Conservation (phyloP, 352 stramenopile genomes). For the Aphanomyces cochlioides region DNA sequence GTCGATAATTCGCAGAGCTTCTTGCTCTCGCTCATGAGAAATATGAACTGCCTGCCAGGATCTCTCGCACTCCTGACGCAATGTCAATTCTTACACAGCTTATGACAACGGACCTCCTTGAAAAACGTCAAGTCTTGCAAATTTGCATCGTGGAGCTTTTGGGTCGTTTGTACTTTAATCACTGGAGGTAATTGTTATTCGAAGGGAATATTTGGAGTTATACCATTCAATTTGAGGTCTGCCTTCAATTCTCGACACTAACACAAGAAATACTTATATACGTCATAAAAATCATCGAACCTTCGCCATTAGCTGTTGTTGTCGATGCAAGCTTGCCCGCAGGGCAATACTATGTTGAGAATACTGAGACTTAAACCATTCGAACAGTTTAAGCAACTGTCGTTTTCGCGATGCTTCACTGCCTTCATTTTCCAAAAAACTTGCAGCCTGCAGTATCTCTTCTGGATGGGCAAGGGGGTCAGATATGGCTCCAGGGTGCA, state of each 20-base stretch:
- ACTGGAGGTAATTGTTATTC: neutral
- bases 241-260: constrained; percentile 22
- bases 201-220: neutral
- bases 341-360: neutral
- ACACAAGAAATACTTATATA: neutral
- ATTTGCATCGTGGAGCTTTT: constrained; percentile 1
- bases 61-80: constrained; percentile 18
- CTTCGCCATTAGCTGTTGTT: constrained; percentile 17
- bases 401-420: constrained; percentile 20
- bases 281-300: neutral
- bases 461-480: neutral
- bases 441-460: constrained; percentile 6
- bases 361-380: constrained; percentile 26
- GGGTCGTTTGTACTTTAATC: constrained; percentile 15
- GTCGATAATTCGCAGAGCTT: constrained; percentile 20
- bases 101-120: constrained; percentile 17
- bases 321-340: neutral
- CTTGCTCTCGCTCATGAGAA: constrained; percentile 21
- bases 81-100: neutral
- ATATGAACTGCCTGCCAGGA: constrained; percentile 22
- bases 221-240: constrained; percentile 23
- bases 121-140: constrained; percentile 17
- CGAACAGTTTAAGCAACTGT: constrained; percentile 25
- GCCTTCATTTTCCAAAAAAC: constrained; percentile 13
- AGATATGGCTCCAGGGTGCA: neutral